A percentile compares a stretch with the other conserved stretches of the same genome.
Evolutionary conservation across 805 yeast species (phyloP).

Genomic region (Lachancea meyersii): DNA sequence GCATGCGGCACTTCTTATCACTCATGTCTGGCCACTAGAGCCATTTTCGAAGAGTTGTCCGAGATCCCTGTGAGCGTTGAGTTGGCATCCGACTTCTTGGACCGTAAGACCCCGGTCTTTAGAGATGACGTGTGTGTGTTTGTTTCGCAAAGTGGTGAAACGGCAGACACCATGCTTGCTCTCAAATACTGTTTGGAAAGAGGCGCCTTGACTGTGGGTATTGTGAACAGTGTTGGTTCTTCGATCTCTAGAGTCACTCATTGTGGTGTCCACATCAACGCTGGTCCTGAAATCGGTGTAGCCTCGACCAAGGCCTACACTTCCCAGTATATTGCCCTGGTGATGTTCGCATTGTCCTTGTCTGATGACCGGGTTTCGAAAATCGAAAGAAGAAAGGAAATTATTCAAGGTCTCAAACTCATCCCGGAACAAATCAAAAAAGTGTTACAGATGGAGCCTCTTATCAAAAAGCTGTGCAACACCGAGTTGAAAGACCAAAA

Average conservation of each 20-base stretch:
- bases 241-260: conserved; percentile 94
- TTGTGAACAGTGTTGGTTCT: conserved; percentile 96
- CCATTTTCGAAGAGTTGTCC: conserved; percentile 91
- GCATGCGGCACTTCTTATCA: conserved; percentile 99
- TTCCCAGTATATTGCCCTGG: conserved; percentile 94
- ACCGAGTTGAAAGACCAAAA: conserved; percentile 70
- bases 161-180: conserved; percentile 95
- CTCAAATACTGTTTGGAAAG: conserved; percentile 92
- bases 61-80: conserved; percentile 92
- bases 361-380: conserved; percentile 85
- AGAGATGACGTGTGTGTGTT: conserved; percentile 97
- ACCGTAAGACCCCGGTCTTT: conserved; percentile 92
- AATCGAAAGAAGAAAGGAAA: conserved; percentile 69
- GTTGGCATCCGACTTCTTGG: conserved; percentile 90
- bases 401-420: conserved; percentile 74
- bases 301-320: conserved; percentile 99
- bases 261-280: conserved; percentile 99
- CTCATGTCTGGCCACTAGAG: conserved; percentile 95
- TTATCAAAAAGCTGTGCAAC: conserved; percentile 70
- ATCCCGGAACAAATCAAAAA: conserved; percentile 82
- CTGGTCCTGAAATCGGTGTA: conserved; percentile 99
- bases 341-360: conserved; percentile 92
- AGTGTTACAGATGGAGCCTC: conserved; percentile 66
- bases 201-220: conserved; percentile 96
- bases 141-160: conserved; percentile 98